phyloP scores from a whole-genome alignment of 2,329 filamentous ascomycete species.

The Sodiomyces alkalinus region DNA sequence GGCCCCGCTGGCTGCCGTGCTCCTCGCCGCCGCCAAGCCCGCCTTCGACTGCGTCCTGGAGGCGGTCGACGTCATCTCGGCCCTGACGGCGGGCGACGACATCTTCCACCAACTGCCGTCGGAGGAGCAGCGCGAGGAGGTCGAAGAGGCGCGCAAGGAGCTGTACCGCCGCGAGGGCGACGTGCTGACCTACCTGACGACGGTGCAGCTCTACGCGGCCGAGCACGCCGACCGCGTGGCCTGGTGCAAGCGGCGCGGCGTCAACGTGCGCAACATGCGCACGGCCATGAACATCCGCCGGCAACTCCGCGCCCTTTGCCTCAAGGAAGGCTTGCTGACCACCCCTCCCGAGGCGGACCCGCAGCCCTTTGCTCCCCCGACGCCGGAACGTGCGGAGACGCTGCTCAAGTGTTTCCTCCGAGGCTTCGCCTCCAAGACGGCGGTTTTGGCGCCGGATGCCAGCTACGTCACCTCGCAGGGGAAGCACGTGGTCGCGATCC shows the following conservation, averaged over 20 bases:
- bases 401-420: constrained; percentile 47
- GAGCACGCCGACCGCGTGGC: constrained; percentile 37
- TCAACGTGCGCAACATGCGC: constrained; percentile 46
- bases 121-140: constrained; percentile 38
- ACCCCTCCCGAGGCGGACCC: constrained; percentile 33
- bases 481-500: constrained; percentile 45
- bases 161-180: constrained; percentile 48
- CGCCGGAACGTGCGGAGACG: constrained; percentile 36
- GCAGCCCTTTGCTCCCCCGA: constrained; percentile 37
- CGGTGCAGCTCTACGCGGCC: constrained; percentile 44
- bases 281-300: constrained; percentile 46
- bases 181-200: constrained; percentile 47
- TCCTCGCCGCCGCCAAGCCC: constrained; percentile 61
- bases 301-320: constrained; percentile 42
- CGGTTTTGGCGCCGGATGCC: constrained; percentile 41
- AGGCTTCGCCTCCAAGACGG: constrained; percentile 46
- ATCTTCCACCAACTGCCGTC: constrained; percentile 45
- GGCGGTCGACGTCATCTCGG: constrained; percentile 68
- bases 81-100: constrained; percentile 46
- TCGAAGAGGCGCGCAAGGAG: constrained; percentile 38
- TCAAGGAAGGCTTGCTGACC: constrained; percentile 32
- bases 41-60: constrained; percentile 63
- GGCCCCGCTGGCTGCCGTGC: constrained; percentile 63
- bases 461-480: constrained; percentile 45
- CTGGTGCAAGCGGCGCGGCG: constrained; percentile 43